Evolutionary conservation across 306 rosid species (phyloP).

Genomic region (Rosa chinensis): DNA sequence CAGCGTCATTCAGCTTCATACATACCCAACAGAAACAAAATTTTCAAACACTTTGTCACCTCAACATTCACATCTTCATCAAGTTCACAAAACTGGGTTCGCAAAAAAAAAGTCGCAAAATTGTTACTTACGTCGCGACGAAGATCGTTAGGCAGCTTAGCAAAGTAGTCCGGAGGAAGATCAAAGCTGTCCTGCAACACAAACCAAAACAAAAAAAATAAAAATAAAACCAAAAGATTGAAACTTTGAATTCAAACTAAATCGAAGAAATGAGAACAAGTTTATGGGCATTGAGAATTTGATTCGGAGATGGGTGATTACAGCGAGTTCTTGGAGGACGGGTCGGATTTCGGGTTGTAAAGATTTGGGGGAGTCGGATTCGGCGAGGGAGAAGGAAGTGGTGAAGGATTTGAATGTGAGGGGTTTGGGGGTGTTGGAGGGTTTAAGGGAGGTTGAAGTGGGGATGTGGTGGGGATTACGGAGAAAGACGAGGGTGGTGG

Average conservation of each 20-base stretch:
- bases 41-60: neutral
- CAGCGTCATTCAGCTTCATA: conserved; percentile 84
- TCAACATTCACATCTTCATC: neutral
- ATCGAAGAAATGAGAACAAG: neutral
- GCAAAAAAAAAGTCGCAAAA: conserved; percentile 4
- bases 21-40: conserved; percentile 17
- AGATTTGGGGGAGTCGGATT: conserved; percentile 66
- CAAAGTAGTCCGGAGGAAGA: conserved; percentile 79
- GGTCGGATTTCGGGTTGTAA: conserved; percentile 47
- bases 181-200: conserved; percentile 66
- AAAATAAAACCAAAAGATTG: too few species aligned
- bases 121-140: conserved; percentile 69
- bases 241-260: neutral
- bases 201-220: neutral
- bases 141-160: conserved; percentile 76
- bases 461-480: conserved; percentile 29
- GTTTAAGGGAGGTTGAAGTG: conserved; percentile 37
- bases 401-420: conserved; percentile 34
- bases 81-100: neutral
- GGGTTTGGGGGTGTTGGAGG: conserved; percentile 21
- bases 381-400: conserved; percentile 59
- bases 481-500: conserved; percentile 32
- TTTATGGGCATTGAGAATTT: neutral
- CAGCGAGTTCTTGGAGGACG: conserved; percentile 67
- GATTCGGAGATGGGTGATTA: conserved; percentile 32